A percentile compares a stretch with the other conserved stretches of the same genome.
These are phyloP conservation scores for Zygnema cylindricum DNA, from an alignment of 139 green algal genomes.

Conservation along the genomic window DNA sequence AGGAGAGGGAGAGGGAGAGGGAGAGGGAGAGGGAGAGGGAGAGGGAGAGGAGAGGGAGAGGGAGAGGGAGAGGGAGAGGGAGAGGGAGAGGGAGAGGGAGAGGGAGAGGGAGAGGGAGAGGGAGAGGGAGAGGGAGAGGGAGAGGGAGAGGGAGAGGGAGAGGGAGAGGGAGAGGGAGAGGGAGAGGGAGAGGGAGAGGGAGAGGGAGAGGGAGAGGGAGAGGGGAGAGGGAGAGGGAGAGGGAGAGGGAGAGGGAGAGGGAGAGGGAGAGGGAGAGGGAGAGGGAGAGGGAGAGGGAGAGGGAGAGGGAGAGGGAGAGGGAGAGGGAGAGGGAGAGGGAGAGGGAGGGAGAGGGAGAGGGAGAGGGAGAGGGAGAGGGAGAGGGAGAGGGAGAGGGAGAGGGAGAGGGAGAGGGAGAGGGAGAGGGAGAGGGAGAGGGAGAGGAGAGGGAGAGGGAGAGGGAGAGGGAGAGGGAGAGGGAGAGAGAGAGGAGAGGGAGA, in stretches of 20 bases:
- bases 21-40: neutral
- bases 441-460: neutral
- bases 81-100: neutral
- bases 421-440: neutral
- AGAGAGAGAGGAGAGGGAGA: neutral
- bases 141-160: neutral
- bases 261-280: neutral
- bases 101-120: neutral
- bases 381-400: constrained; percentile 3
- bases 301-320: too few species aligned
- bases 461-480: neutral
- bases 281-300: too few species aligned
- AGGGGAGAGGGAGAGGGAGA: neutral
- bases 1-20: constrained; percentile 46
- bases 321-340: neutral
- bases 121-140: neutral
- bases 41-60: neutral
- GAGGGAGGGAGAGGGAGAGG: neutral
- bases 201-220: neutral
- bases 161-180: neutral
- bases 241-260: neutral
- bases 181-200: neutral
- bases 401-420: neutral
- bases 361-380: constrained; percentile 7
- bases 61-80: neutral